Conservation (phyloP, 2,329 filamentous ascomycete species). For the Alternaria sp. region DNA sequence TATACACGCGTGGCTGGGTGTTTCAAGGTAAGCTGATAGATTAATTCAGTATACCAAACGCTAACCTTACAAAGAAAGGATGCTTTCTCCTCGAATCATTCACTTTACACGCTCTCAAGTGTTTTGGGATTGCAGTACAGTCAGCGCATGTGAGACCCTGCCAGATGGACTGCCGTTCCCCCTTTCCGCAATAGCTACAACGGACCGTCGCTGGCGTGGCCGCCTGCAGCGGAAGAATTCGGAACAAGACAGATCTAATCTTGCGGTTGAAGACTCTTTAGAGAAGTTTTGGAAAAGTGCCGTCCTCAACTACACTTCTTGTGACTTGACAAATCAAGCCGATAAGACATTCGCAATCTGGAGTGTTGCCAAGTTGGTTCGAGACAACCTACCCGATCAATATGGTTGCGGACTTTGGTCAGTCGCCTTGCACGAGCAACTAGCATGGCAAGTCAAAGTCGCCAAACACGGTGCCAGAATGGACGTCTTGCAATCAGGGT, state of each 20-base stretch:
- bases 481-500: not conserved
- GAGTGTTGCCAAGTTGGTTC: constrained; percentile 35
- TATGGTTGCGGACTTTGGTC: constrained; percentile 38
- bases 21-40: constrained; percentile 17
- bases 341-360: constrained; percentile 36
- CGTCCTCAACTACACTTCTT: constrained; percentile 29
- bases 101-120: constrained; percentile 27
- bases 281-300: constrained; percentile 29
- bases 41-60: not conserved
- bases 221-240: not conserved
- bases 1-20: constrained; percentile 22
- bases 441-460: constrained; percentile 28
- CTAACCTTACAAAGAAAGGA: constrained; percentile 16
- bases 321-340: constrained; percentile 26
- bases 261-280: not conserved
- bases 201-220: not conserved
- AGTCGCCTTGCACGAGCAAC: constrained; percentile 30
- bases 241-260: not conserved
- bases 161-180: not conserved
- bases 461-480: not conserved
- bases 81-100: constrained; percentile 24
- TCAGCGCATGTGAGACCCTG: constrained; percentile 21
- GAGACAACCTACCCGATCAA: constrained; percentile 27
- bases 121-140: constrained; percentile 31
- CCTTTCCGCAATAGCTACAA: not conserved